These are phyloP conservation scores for Mortierella alpina DNA, from an alignment of 192 early-diverging fungal genomes.

Conservation along the genomic window DNA sequence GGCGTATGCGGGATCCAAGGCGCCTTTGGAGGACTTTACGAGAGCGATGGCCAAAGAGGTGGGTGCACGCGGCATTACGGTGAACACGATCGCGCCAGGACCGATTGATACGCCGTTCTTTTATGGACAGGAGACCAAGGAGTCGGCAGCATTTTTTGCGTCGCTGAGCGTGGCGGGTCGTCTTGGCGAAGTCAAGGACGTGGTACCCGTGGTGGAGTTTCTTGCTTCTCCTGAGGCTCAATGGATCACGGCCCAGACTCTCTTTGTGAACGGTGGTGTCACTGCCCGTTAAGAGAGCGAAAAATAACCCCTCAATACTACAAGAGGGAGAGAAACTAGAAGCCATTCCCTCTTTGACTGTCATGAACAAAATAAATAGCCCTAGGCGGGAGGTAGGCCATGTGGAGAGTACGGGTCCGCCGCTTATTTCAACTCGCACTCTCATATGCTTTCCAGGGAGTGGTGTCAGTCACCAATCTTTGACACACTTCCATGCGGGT, in stretches of 20 bases:
- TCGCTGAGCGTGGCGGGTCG: conserved; percentile 22
- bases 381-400: too few relatives aligned
- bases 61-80: conserved; percentile 51
- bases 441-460: too few relatives aligned
- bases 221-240: conserved; percentile 45
- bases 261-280: conserved; percentile 55
- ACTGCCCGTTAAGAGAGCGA: conserved; percentile 29
- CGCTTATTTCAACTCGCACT: too few relatives aligned
- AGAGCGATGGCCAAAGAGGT: conserved; percentile 48
- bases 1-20: conserved; percentile 53
- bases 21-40: conserved; percentile 47
- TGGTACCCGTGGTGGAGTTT: conserved; percentile 53
- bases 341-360: background rate
- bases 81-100: conserved; percentile 52
- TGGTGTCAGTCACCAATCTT: too few relatives aligned
- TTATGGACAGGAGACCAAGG: conserved; percentile 50
- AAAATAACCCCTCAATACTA: background rate
- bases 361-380: background rate
- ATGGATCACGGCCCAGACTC: conserved; percentile 54
- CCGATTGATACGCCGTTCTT: conserved; percentile 55
- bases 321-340: background rate
- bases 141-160: conserved; percentile 28
- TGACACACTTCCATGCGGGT: too few relatives aligned
- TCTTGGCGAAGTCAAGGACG: conserved; percentile 45
- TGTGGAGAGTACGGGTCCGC: too few relatives aligned